Conservation (phyloP, 257 asterid species). For the Marsdenia floribunda region DNA sequence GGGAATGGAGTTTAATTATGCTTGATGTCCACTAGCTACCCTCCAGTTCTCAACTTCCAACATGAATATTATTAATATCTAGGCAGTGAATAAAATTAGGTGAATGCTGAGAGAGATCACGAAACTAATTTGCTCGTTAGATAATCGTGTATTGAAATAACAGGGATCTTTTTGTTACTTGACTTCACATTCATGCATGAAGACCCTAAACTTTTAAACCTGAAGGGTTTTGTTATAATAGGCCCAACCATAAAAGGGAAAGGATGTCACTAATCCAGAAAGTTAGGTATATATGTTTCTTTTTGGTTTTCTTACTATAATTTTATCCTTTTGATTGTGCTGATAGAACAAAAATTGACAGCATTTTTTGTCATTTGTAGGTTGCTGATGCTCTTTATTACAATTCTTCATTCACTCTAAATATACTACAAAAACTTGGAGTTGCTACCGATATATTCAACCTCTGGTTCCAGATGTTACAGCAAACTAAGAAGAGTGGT, state of each 20-base stretch:
- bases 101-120: no score
- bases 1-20: no score
- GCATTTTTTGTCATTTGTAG: conserved; percentile 33
- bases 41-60: no score
- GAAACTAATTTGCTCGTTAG: not conserved
- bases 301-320: not conserved
- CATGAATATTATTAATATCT: no score
- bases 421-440: conserved; percentile 80
- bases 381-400: conserved; percentile 94
- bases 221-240: not conserved
- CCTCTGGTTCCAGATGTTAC: conserved; percentile 97
- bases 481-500: conserved; percentile 83
- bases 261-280: not conserved
- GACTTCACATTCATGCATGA: not conserved
- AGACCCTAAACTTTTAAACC: not conserved
- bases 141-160: not conserved
- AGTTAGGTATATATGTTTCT: not conserved
- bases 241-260: not conserved
- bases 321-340: not conserved
- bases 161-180: not conserved
- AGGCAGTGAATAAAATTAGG: no score
- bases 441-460: conserved; percentile 81
- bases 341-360: not conserved
- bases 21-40: no score
- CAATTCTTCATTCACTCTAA: conserved; percentile 66